Conservation (phyloP, 2,329 filamentous ascomycete genomes). For the Fusarium tuaranense region DNA sequence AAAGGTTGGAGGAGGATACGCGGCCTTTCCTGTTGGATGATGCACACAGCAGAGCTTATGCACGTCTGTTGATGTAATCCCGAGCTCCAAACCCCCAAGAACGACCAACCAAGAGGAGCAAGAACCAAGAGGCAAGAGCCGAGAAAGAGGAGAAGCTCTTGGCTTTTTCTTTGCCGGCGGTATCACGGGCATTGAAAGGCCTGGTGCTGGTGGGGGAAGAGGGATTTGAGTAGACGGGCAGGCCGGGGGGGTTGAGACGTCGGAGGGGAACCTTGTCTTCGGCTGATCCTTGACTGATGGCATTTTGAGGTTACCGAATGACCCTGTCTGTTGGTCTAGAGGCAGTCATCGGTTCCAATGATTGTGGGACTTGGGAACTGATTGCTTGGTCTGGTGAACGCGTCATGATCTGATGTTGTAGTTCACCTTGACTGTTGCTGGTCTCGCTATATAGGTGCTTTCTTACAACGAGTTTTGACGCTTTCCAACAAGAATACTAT, state of each 20-base stretch:
- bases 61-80: slow-evolving; percentile 12
- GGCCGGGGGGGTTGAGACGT: neutral
- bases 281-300: slow-evolving; percentile 3
- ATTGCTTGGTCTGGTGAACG: neutral
- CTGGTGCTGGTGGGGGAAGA: neutral
- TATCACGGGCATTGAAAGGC: slow-evolving; percentile 8
- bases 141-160: slow-evolving; percentile 4
- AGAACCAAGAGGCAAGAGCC: neutral
- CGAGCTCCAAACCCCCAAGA: neutral
- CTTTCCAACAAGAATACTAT: neutral
- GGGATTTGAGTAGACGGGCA: neutral
- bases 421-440: neutral
- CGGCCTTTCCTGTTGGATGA: slow-evolving; percentile 29
- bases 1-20: slow-evolving; percentile 15
- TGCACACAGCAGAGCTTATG: slow-evolving; percentile 15
- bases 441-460: neutral
- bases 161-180: neutral
- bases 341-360: neutral
- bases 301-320: slow-evolving; percentile 1
- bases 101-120: slow-evolving; percentile 6
- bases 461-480: neutral
- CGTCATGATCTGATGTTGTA: slow-evolving; percentile 3
- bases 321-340: neutral
- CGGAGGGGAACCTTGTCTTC: slow-evolving; percentile 21
- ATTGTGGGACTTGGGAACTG: neutral